Evolutionary conservation across 2,329 filamentous ascomycete genomes (phyloP), one percentile per base, ranked within the genome.

Genomic region (Microsporum audouinii): DNA sequence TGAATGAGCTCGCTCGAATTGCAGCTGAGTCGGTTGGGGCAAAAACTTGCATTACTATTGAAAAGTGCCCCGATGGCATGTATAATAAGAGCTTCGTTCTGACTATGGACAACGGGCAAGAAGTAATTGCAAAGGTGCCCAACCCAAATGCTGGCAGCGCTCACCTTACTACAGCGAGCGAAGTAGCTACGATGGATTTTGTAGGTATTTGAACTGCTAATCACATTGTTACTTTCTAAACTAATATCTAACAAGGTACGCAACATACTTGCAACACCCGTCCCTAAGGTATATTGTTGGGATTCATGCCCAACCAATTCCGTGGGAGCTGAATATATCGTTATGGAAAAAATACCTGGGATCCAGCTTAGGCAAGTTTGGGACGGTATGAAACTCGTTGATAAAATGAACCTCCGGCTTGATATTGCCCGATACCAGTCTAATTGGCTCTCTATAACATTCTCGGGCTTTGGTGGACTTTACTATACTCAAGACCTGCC

Each of bases 151-250:
- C 60, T 2, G 60, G 62, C 34, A 27, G 45, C 0, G 5, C 29
- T 0, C 43, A 60, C 12, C 53, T 55, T 5, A 66, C 68, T 36
- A 67, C 69, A 17, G 72, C 73, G 45, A 71, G 69, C 60, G 73
- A 75, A 63, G 72, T 72, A 34, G 73, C 72, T 8, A 76, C 72
- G 27, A 67, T 75, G 62, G 68, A 73, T 5, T 71, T 71, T 63
- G 58, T 63, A 59, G 23, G 39, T 45, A n/a, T 3, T 5, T 57
- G 5, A 47, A 6, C n/a, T 14, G 14, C 1, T 56, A 2, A 56
- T 56, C 7, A 17, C 29, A 14, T 47, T 14, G 12, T 33, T 3
- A 34, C 12, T 14, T 23, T 38, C 7, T 29, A 8, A n/a, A 17
- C 51, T 55, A 17, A 56, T 34, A 33, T 6, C 27, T 33, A 6